Evolutionary conservation across 169 alveolate species (phyloP), one percentile per base, ranked within the genome.

Genomic region (Plasmodium ovale): DNA sequence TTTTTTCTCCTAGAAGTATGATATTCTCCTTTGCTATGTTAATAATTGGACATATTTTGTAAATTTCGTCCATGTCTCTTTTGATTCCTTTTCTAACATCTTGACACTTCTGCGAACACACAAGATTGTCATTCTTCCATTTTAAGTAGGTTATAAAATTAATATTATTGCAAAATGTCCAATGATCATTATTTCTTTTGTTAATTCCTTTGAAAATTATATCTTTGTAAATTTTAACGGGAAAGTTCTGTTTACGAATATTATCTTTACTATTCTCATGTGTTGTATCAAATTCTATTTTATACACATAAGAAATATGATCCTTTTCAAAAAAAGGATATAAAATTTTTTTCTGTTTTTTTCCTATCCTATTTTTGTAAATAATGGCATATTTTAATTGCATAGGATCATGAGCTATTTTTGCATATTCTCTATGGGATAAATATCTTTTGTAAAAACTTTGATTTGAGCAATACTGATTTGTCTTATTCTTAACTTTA

Each of bases 371-470:
- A 21, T 74, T 74, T 42, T 51, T 14, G 25, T 54, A 60, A 9
- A 72, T 72, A 1, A 33, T 54, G 14, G 25, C 19, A 33, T 72
- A 21, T 42, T 62, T 72, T 27, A 54, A 44, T 47, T 72, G 25
- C 39, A 72, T n/a, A 56, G 69, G 71, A 23, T 72, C 62, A 31
- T 37, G 35, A 10, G 33, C 10, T 19, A 60, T 62, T 60, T 62
- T 42, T 7, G 29, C 33, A 4, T 60, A 33, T 53, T 21, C 59
- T n/a, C 21, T 1, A 2, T 60, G 14, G 1, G 67, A 62, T 9
- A 54, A 33, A 58, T 9, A n/a, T 21, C 35, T 72, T 7, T 54
- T 29, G 3, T 49, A 7, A 37, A 54, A 56, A 21, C 35, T 21
- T 29, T 72, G 35, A 56, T 49, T 62, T 27, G 16, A 53, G 23